Percentiles rank a stretch among this genome's conserved stretches.
Conservation (phyloP, 495 filamentous ascomycete species). For the Talaromyces proteolyticus region DNA sequence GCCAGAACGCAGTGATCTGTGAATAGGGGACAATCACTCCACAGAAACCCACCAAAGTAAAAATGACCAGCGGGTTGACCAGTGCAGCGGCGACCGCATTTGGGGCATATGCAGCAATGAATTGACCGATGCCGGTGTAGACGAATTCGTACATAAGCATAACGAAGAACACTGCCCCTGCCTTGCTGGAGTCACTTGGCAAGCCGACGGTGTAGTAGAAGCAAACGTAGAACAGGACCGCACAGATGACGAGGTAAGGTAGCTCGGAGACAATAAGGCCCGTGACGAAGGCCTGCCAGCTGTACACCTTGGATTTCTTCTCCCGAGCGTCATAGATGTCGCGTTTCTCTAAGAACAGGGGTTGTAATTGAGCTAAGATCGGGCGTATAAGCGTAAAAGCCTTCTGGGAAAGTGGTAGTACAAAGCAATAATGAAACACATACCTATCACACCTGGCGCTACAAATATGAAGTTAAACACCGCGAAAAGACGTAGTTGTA, state of each 20-base stretch:
- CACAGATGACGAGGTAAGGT: conserved; percentile 45
- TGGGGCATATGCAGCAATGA: conserved; percentile 53
- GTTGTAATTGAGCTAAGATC: conserved; percentile 48
- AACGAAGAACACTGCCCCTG: conserved; percentile 51
- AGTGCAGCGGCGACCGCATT: conserved; percentile 49
- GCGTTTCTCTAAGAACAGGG: conserved; percentile 46
- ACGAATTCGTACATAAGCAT: conserved; percentile 49
- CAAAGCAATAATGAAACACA: too few relatives aligned
- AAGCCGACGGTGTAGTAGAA: conserved; percentile 47
- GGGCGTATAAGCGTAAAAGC: too few relatives aligned
- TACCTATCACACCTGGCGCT: conserved; percentile 39
- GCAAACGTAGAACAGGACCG: conserved; percentile 41
- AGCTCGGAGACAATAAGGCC: conserved; percentile 45
- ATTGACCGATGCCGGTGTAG: conserved; percentile 55
- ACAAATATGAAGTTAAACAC: conserved; percentile 49
- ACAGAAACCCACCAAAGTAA: conserved; percentile 51
- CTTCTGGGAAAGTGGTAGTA: too few relatives aligned
- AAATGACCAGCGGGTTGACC: conserved; percentile 50
- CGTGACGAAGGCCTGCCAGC: conserved; percentile 48
- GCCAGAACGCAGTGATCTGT: conserved; percentile 52
- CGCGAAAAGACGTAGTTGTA: conserved; percentile 32
- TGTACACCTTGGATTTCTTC: conserved; percentile 48
- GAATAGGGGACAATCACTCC: conserved; percentile 34
- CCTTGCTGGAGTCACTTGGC: conserved; percentile 31
- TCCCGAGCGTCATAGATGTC: conserved; percentile 49